phyloP scores from a whole-genome alignment of 2,329 filamentous ascomycete genomes.

The Penicillium griseofulvum region DNA sequence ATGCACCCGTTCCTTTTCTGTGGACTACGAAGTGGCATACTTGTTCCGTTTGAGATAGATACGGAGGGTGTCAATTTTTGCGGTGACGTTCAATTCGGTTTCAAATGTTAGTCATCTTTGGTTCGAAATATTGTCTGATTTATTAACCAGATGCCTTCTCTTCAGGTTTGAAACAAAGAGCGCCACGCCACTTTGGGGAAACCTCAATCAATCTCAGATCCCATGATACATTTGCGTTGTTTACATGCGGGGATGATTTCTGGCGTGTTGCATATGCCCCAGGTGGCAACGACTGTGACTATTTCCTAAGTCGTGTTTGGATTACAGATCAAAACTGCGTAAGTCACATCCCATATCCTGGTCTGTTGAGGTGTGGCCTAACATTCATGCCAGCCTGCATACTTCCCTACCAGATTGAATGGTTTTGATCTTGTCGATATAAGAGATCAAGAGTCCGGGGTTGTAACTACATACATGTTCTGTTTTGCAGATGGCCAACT shows the following conservation, averaged over 20 bases:
- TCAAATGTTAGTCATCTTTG: conserved; percentile 27
- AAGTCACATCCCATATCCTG: conserved; percentile 14
- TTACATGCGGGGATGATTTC: conserved; percentile 39
- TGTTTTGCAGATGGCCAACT: conserved; percentile 49
- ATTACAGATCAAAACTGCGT: conserved; percentile 45
- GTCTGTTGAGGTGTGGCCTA: conserved; percentile 8
- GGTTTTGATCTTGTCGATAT: conserved; percentile 37
- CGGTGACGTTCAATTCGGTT: conserved; percentile 9
- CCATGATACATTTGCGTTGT: conserved; percentile 29
- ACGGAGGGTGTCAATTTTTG: background rate
- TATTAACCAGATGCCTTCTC: background rate
- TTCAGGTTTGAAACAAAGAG: conserved; percentile 33
- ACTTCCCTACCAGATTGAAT: conserved; percentile 36
- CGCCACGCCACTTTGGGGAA: conserved; percentile 33
- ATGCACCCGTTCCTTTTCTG: conserved; percentile 38
- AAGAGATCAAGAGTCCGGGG: conserved; percentile 18
- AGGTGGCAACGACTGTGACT: conserved; percentile 25
- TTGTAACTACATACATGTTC: conserved; percentile 46
- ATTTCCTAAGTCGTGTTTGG: conserved; percentile 37
- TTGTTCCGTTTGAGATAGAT: conserved; percentile 39
- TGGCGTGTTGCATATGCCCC: conserved; percentile 37
- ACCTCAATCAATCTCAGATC: conserved; percentile 39
- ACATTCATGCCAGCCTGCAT: conserved; percentile 34
- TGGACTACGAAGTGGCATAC: conserved; percentile 46
- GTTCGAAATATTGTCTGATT: background rate